phyloP scores from a whole-genome alignment of 164 flowering plant species.

The Stephania cephalantha region DNA sequence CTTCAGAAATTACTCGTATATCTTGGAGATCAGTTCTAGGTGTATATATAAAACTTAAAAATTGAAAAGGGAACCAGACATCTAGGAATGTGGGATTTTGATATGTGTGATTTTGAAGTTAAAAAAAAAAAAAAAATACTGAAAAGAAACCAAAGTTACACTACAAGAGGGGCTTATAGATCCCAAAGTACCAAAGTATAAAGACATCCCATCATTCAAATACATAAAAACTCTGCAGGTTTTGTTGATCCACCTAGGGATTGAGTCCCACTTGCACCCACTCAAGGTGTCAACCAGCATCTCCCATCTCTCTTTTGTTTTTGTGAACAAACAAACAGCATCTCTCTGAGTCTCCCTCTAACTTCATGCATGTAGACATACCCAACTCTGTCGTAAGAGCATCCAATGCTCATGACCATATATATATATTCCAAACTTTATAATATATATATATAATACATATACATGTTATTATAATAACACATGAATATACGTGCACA shows the following conservation, averaged over 20 bases:
- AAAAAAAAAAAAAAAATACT: not conserved
- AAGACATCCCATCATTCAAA: not conserved
- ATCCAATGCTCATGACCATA: constrained; percentile 33
- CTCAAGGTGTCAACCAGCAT: constrained; percentile 26
- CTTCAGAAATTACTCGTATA: no score
- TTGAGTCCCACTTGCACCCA: constrained; percentile 44
- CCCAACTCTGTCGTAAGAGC: constrained; percentile 21
- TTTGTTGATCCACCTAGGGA: constrained; percentile 29
- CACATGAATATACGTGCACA: constrained; percentile 11
- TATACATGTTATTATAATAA: not conserved
- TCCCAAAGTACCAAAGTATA: not conserved
- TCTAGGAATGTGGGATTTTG: not conserved
- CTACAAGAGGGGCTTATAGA: not conserved
- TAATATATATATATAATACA: not conserved
- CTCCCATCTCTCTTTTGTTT: constrained; percentile 12
- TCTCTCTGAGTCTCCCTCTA: constrained; percentile 11
- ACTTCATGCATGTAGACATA: constrained; percentile 6
- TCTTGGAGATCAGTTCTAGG: no score
- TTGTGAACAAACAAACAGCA: constrained; percentile 2
- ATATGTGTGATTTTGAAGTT: not conserved
- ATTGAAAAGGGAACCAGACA: not conserved
- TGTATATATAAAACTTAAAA: no score
- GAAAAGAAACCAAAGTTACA: not conserved
- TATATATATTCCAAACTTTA: not conserved
- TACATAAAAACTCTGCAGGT: not conserved